Evolutionary conservation across 345 rosid genomes (phyloP).

Genomic region (Gossypium rotundifolium): DNA sequence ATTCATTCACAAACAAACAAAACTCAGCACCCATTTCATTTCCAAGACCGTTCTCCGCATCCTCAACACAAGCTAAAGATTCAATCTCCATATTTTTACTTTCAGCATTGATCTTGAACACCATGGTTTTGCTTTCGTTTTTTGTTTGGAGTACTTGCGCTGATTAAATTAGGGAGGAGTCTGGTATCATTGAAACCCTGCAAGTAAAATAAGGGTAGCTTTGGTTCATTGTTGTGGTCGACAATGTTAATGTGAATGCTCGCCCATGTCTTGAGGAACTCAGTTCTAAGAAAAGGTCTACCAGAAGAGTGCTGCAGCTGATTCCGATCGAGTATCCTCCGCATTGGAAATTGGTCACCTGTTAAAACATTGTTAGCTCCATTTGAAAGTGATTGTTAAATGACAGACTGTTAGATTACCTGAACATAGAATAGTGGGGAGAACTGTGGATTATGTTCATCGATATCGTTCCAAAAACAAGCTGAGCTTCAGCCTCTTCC

Average conservation of each 20-base stretch:
- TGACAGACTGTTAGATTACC: slow-evolving; percentile 19
- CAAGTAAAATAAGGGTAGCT: slow-evolving; percentile 44
- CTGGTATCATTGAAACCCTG: slow-evolving; percentile 25
- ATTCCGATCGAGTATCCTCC: slow-evolving; percentile 85
- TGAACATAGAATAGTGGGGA: slow-evolving; percentile 71
- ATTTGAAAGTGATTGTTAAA: background rate
- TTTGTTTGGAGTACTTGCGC: slow-evolving; percentile 27
- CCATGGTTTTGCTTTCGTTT: slow-evolving; percentile 22
- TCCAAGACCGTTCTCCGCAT: slow-evolving; percentile 25
- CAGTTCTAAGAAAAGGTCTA: slow-evolving; percentile 38
- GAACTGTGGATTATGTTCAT: slow-evolving; percentile 51
- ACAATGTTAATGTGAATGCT: slow-evolving; percentile 36
- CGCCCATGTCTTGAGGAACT: slow-evolving; percentile 55
- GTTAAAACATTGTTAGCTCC: background rate
- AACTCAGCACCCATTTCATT: slow-evolving; percentile 18
- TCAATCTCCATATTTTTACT: slow-evolving; percentile 7
- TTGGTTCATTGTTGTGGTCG: slow-evolving; percentile 7
- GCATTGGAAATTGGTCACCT: slow-evolving; percentile 78
- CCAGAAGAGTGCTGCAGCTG: slow-evolving; percentile 66
- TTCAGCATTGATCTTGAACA: slow-evolving; percentile 20
- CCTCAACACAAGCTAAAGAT: slow-evolving; percentile 27
- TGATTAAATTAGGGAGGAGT: background rate
- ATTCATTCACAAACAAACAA: slow-evolving; percentile 39
- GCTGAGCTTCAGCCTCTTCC: slow-evolving; percentile 41
- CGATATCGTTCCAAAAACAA: slow-evolving; percentile 72